Evolutionary conservation across 2,329 filamentous ascomycete genomes (phyloP), one percentile per base, ranked within the genome.

Genomic region (Acrodontium crateriforme): DNA sequence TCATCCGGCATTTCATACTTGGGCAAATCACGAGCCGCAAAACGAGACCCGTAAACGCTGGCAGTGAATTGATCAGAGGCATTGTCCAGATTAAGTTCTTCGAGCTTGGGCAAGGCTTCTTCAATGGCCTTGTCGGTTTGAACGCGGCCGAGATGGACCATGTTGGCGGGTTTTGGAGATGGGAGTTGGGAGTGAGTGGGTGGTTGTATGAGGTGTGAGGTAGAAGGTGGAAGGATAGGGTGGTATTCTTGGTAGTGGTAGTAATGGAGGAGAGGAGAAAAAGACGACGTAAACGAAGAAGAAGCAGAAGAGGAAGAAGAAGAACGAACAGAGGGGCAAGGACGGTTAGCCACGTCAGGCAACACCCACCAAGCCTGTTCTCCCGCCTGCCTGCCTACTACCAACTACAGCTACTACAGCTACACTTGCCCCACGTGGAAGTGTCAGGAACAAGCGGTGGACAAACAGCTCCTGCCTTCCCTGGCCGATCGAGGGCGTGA

Each of bases 21-120:
- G 16, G 85, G 84, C 22, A 95, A 65, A 46, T 92, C 82, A 49
- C 78, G 63, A 17, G 71, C 69, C 13, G 87, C 87, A 51, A 83
- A 94, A 38, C 67, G 72, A 37, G 79, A 85, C 49, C 85, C 87
- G 51, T 94, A 95, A 46, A 94, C 81, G 38, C 76, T 84, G 21
- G 78, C 75, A 29, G 74, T 78, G 59, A 75, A 77, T 57, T 69
- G 38, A 44, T 52, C 47, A 22, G 49, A 38, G 35, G 60, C 44
- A 21, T 55, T 46, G 17, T 58, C 55, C 29, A 71, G 49, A 6
- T 56, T 45, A 32, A 70, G 44, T 16, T 61, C 59, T 15, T 64
- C 54, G 28, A 71, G 41, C 14, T 57, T 57, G 9, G 59, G 55
- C 17, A 58, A 41, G 34, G 60, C 42, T 23, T 53, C 47, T 8